These are phyloP conservation scores for Anthracocystis setariae DNA, from an alignment of 1,284 basidiomycete species.

Conservation along the genomic window DNA sequence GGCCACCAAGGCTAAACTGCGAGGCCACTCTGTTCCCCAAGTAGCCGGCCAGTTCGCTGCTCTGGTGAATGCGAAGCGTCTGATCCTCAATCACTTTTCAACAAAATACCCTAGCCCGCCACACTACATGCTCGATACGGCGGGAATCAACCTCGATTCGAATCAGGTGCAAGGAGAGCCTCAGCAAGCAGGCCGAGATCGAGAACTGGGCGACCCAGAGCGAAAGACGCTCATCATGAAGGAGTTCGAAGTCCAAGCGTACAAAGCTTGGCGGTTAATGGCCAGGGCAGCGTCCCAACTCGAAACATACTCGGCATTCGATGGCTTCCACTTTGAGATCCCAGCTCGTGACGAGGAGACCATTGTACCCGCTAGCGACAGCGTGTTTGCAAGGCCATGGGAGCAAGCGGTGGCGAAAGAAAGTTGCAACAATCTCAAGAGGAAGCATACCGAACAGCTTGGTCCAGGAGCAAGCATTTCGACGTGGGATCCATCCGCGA, in stretches of 20 bases:
- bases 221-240: conserved; percentile 48
- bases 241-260: conserved; percentile 55
- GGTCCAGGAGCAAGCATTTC: neutral
- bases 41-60: conserved; percentile 62
- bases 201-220: conserved; percentile 39
- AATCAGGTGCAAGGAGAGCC: neutral
- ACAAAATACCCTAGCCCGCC: conserved; percentile 53
- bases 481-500: conserved; percentile 23
- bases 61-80: conserved; percentile 39
- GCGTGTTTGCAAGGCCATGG: conserved; percentile 27
- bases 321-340: conserved; percentile 43
- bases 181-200: conserved; percentile 6
- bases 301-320: conserved; percentile 36
- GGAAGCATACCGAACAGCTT: conserved; percentile 18
- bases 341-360: conserved; percentile 14
- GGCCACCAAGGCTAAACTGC: conserved; percentile 35
- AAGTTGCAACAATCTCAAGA: conserved; percentile 20
- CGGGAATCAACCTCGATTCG: conserved; percentile 14
- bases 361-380: neutral
- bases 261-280: conserved; percentile 46
- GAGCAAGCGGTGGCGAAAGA: conserved; percentile 8
- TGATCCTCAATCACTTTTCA: conserved; percentile 65
- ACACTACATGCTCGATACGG: conserved; percentile 34
- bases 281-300: conserved; percentile 1
- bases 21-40: conserved; percentile 63